These are phyloP conservation scores for Schwanniomyces occidentalis DNA, from an alignment of 805 yeast species.

Conservation along the genomic window DNA sequence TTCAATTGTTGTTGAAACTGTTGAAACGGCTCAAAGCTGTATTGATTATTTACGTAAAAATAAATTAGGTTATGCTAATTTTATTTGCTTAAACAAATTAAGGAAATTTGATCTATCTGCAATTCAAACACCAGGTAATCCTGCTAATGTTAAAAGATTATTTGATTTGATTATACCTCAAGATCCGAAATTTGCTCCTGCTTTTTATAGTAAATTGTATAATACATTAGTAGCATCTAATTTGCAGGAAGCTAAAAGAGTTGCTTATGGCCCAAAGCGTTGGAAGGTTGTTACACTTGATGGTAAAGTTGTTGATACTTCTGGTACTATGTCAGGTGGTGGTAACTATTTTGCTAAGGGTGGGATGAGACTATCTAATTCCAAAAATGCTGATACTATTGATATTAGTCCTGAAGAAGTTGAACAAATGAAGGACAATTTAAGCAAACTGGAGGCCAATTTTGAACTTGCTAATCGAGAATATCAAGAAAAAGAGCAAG, in stretches of 20 bases:
- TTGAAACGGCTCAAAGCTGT: slow-evolving; percentile 58
- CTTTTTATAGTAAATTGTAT: slow-evolving; percentile 82
- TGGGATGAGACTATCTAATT: slow-evolving; percentile 62
- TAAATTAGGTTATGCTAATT: slow-evolving; percentile 85
- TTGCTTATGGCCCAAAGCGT: slow-evolving; percentile 80
- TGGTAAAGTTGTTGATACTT: slow-evolving; percentile 87
- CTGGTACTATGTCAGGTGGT: slow-evolving; percentile 98
- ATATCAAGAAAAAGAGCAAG: slow-evolving; percentile 57
- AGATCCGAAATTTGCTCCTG: slow-evolving; percentile 72
- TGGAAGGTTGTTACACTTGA: slow-evolving; percentile 90
- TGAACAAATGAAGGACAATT: slow-evolving; percentile 50
- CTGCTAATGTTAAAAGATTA: slow-evolving; percentile 69
- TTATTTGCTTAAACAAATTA: slow-evolving; percentile 76
- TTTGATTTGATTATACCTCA: slow-evolving; percentile 78
- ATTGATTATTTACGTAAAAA: slow-evolving; percentile 81
- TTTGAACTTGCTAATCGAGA: slow-evolving; percentile 52
- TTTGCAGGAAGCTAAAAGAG: slow-evolving; percentile 76
- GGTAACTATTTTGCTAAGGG: slow-evolving; percentile 73
- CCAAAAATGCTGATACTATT: slow-evolving; percentile 21
- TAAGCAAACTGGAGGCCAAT: slow-evolving; percentile 52
- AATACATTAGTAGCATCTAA: slow-evolving; percentile 87
- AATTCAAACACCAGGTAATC: slow-evolving; percentile 65
- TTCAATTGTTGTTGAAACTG: slow-evolving; percentile 87
- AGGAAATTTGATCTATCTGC: slow-evolving; percentile 58
- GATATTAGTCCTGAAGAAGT: slow-evolving; percentile 60